These are phyloP conservation scores for Eruca vesicaria DNA, from an alignment of 441 rosid species.

Conservation along the genomic window DNA sequence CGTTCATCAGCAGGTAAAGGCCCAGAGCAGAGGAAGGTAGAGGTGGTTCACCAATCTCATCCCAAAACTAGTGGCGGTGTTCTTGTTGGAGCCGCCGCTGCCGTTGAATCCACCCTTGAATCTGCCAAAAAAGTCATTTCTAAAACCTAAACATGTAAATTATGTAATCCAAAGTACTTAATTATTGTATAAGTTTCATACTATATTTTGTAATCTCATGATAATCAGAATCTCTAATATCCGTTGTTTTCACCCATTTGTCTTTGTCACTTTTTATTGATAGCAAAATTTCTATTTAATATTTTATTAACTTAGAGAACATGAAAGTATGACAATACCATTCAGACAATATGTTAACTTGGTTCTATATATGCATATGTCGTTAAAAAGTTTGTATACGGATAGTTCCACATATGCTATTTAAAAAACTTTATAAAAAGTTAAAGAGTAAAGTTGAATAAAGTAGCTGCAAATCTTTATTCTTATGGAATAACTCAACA, in stretches of 20 bases:
- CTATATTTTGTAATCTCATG: neutral
- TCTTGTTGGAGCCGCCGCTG: constrained; percentile 57
- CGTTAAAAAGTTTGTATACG: neutral
- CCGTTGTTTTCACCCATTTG: neutral
- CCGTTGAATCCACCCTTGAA: constrained; percentile 51
- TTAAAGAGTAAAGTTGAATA: neutral
- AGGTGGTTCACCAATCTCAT: constrained; percentile 48
- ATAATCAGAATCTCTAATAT: neutral
- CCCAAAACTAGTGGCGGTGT: constrained; percentile 60
- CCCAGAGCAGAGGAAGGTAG: constrained; percentile 43
- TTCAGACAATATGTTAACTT: neutral
- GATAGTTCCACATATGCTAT: neutral
- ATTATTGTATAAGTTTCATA: neutral
- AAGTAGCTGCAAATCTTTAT: neutral
- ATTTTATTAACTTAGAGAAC: neutral
- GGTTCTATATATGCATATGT: neutral
- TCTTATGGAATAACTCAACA: neutral
- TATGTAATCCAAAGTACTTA: no score
- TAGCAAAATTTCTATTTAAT: neutral
- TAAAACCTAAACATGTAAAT: neutral
- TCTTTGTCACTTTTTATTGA: neutral
- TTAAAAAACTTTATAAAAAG: neutral
- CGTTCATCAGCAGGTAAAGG: constrained; percentile 55
- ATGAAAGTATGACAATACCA: neutral
- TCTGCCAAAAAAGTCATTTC: constrained; percentile 56